Evolutionary conservation across 2,329 filamentous ascomycete genomes (phyloP).

Genomic region (Xylaria sp.): DNA sequence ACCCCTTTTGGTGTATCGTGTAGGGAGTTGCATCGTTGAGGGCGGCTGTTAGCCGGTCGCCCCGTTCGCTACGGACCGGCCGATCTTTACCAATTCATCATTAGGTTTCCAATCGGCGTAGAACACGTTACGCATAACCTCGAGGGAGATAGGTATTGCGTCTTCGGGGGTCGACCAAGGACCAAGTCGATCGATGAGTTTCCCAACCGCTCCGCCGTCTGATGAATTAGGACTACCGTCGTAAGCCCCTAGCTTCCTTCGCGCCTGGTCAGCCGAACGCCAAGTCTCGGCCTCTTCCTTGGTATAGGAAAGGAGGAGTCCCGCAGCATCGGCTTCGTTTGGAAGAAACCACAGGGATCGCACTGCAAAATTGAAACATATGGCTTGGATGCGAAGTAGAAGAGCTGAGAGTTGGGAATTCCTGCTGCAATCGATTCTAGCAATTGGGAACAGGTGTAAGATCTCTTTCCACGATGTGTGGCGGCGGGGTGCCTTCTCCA

Average conservation of each 20-base stretch:
- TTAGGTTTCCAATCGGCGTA: constrained; percentile 46
- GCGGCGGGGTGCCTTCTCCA: constrained; percentile 58
- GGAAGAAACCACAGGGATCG: constrained; percentile 43
- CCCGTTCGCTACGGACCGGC: constrained; percentile 42
- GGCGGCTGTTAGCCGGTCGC: constrained; percentile 19
- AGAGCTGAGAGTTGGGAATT: constrained; percentile 43
- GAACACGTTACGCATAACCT: constrained; percentile 46
- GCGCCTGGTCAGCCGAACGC: constrained; percentile 44
- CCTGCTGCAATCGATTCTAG: constrained; percentile 42
- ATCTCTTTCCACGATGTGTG: constrained; percentile 46
- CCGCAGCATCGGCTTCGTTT: constrained; percentile 39
- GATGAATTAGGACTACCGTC: constrained; percentile 42
- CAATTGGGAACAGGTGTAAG: constrained; percentile 42
- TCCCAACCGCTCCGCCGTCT: constrained; percentile 47
- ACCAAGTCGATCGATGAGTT: constrained; percentile 49
- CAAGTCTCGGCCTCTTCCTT: constrained; percentile 48
- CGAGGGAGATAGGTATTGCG: constrained; percentile 44
- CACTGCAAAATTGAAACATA: constrained; percentile 44
- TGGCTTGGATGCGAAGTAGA: constrained; percentile 47
- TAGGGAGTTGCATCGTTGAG: neutral
- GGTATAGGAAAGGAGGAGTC: constrained; percentile 38
- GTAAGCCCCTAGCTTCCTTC: constrained; percentile 43
- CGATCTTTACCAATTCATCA: constrained; percentile 43
- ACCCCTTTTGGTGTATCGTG: constrained; percentile 13
- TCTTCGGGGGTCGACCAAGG: constrained; percentile 49